Conservation (phyloP, 805 yeast species). For the Candida maltosa region DNA sequence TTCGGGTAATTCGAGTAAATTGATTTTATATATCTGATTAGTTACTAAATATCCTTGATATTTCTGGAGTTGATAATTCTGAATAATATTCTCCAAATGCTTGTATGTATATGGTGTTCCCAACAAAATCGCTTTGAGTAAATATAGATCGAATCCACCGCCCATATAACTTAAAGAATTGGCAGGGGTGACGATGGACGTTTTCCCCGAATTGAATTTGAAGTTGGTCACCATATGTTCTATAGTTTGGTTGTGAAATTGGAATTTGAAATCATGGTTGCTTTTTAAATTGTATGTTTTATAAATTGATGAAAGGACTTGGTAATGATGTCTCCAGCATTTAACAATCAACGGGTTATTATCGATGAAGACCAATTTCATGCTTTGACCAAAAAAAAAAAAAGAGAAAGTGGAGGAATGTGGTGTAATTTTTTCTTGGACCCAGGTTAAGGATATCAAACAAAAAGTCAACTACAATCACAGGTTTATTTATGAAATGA, state of each 20-base stretch:
- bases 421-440: too few relatives aligned
- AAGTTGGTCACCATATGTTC: background rate
- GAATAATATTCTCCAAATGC: slow-evolving; percentile 13
- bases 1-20: slow-evolving; percentile 8
- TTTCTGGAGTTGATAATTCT: slow-evolving; percentile 11
- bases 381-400: too few relatives aligned
- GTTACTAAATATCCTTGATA: slow-evolving; percentile 18
- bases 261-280: slow-evolving; percentile 3
- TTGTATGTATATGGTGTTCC: slow-evolving; percentile 10
- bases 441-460: too few relatives aligned
- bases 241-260: slow-evolving; percentile 5
- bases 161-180: slow-evolving; percentile 26
- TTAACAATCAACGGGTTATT: slow-evolving; percentile 7
- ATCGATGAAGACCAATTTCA: slow-evolving; percentile 8
- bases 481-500: too few relatives aligned
- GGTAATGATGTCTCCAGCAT: slow-evolving; percentile 6
- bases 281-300: background rate
- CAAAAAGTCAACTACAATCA: too few relatives aligned
- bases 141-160: slow-evolving; percentile 23
- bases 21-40: slow-evolving; percentile 11
- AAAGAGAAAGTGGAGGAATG: too few relatives aligned
- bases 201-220: background rate
- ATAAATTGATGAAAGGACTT: slow-evolving; percentile 1
- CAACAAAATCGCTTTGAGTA: slow-evolving; percentile 12
- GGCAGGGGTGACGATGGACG: slow-evolving; percentile 20